Evolutionary conservation across 1,139 yeast genomes (phyloP), one percentile per base, ranked within the genome.

Genomic region (Pichia sp.): DNA sequence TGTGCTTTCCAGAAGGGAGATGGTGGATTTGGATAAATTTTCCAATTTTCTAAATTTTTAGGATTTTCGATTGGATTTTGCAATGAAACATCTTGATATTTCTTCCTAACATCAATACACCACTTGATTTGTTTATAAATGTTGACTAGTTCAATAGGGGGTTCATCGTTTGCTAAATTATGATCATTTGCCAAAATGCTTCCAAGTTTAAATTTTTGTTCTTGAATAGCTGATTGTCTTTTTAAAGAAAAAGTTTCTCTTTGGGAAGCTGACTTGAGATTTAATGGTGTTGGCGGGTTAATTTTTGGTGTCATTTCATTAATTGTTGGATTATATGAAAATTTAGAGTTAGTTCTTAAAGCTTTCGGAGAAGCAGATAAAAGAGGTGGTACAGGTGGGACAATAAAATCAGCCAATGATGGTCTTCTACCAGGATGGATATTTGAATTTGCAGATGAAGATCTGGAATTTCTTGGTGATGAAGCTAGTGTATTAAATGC

Each of bases 11-110:
- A 91, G 22, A 93, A 79, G 2, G 98, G 96, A 48, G 79, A 79
- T 11, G 98, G 98, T 1, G 97, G 97, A 10, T 83, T 79, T 0
- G 99, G 99, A 58, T 89, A 89, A 38, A 93, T 79, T 14, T 60
- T 59, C 97, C 98, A 93, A 23, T 57, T 61, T 22, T 65, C 69
- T 23, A 50, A 53, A 60, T 91, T 89, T 59, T 88, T 88, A 2
- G 98, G 98, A 60, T 93, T 91, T 50, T 77, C 81, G 35, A 64
- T 61, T 37, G 82, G 86, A 37, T 78, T 68, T 64, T 93, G 99
- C 40, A 77, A 54, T 0, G 96, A 87, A 6, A 75, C 54, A 1
- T 64, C 57, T 62, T 85, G 82, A 59, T 89, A 93, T 59, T 80
- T 83, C 53, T 76, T 80, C 59, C 99, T 78, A 45, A 85, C 60